A percentile compares a stretch with the other conserved stretches of the same genome.
These are phyloP conservation scores for Singerocomus inundabilis DNA, from an alignment of 1,284 basidiomycete species.

Conservation along the genomic window DNA sequence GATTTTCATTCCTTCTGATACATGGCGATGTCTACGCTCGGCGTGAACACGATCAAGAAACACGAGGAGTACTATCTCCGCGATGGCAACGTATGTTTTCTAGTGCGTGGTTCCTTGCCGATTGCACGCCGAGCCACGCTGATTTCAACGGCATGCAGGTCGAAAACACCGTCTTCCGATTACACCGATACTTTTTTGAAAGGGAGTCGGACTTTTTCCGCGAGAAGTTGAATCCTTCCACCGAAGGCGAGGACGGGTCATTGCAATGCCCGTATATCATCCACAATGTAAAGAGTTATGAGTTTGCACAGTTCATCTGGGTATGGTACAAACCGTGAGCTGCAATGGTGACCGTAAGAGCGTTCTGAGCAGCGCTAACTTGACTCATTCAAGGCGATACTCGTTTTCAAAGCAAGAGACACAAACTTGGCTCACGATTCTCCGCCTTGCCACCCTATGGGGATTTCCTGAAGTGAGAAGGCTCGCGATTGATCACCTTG, in stretches of 20 bases:
- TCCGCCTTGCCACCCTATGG: constrained; percentile 60
- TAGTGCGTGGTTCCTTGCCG: constrained; percentile 12
- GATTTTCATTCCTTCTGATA: background rate
- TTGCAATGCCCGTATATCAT: constrained; percentile 36
- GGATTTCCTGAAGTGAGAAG: constrained; percentile 55
- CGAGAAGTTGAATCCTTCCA: constrained; percentile 35
- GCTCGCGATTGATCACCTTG: constrained; percentile 60
- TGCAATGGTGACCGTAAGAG: background rate
- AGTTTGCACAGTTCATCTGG: constrained; percentile 64
- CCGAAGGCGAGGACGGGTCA: constrained; percentile 27
- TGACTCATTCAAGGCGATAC: constrained; percentile 13
- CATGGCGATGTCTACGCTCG: constrained; percentile 4
- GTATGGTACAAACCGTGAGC: constrained; percentile 68
- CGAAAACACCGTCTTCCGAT: constrained; percentile 49
- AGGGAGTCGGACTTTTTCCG: constrained; percentile 56
- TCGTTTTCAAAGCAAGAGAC: constrained; percentile 28
- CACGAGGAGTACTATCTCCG: constrained; percentile 21
- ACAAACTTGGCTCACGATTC: constrained; percentile 57
- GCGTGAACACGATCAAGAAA: background rate
- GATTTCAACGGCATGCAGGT: constrained; percentile 37
- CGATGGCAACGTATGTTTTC: constrained; percentile 20
- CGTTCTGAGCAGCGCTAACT: background rate
- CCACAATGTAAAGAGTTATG: constrained; percentile 39
- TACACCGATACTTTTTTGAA: constrained; percentile 66
- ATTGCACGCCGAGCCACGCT: background rate